Evolutionary conservation across 345 rosid genomes (phyloP).

Genomic region (Linum usitatissimum): DNA sequence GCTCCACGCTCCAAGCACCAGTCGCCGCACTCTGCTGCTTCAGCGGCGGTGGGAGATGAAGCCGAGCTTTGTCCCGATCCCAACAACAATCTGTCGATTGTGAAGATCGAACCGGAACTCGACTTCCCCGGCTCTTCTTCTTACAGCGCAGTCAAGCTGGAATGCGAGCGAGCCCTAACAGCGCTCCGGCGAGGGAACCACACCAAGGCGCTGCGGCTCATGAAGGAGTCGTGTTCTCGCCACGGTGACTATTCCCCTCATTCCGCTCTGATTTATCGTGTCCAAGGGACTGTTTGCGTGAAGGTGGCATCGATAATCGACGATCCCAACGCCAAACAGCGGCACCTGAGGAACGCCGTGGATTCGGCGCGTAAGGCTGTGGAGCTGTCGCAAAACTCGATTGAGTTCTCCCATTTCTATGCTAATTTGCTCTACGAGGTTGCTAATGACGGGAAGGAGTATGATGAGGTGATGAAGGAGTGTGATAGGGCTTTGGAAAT

Average conservation of each 20-base stretch:
- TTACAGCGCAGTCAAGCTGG: constrained; percentile 42
- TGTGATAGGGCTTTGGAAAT: constrained; percentile 76
- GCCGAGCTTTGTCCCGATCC: constrained; percentile 9
- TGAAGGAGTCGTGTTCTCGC: constrained; percentile 60
- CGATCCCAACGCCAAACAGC: constrained; percentile 60
- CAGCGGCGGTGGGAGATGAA: constrained; percentile 16
- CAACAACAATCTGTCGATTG: constrained; percentile 14
- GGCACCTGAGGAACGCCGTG: constrained; percentile 54
- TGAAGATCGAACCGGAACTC: constrained; percentile 23
- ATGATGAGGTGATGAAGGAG: constrained; percentile 72
- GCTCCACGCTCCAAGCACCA: constrained; percentile 51
- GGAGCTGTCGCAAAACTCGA: constrained; percentile 60
- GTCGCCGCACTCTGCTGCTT: constrained; percentile 15
- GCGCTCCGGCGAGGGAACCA: constrained; percentile 81
- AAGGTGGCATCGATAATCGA: constrained; percentile 70
- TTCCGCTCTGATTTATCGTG: constrained; percentile 59
- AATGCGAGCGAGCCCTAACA: constrained; percentile 76
- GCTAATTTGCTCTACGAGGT: constrained; percentile 78
- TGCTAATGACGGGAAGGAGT: constrained; percentile 70
- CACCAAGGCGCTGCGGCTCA: constrained; percentile 67
- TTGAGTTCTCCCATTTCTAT: constrained; percentile 76
- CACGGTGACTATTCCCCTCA: constrained; percentile 35
- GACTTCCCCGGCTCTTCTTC: constrained; percentile 26
- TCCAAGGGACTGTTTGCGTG: constrained; percentile 66
- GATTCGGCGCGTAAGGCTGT: constrained; percentile 67